Conservation (phyloP, 2,329 filamentous ascomycete genomes). For the Pleoardoris graminearum region DNA sequence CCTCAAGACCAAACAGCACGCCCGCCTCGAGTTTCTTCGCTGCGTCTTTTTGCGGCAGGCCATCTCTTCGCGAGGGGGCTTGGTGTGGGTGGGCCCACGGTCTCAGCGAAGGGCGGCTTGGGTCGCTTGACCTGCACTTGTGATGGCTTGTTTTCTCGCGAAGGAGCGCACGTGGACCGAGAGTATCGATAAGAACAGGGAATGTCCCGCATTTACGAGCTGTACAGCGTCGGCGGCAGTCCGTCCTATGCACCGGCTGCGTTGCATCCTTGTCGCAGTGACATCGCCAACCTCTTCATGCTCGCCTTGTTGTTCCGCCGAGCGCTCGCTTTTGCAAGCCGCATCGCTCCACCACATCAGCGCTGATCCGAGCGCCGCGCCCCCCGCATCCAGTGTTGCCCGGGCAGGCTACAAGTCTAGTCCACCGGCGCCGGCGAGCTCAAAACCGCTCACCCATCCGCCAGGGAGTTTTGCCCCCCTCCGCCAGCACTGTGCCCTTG, state of each 20-base stretch:
- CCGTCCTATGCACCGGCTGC: no score
- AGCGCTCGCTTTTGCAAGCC: not conserved
- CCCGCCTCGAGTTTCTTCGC: not conserved
- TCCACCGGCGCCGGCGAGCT: not conserved
- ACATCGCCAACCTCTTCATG: not conserved
- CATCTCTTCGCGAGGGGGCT: constrained; percentile 11
- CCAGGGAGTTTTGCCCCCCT: not conserved
- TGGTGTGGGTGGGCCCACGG: constrained; percentile 3
- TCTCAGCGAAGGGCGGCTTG: constrained; percentile 13
- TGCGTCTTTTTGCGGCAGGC: not conserved
- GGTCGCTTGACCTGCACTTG: constrained; percentile 19
- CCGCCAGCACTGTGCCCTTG: not conserved
- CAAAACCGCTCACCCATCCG: constrained; percentile 2
- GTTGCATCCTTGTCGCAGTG: no score
- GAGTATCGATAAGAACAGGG: constrained; percentile 15
- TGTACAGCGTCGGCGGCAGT: not conserved
- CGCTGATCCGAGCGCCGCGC: not conserved
- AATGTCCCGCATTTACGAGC: not conserved
- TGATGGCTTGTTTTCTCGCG: not conserved
- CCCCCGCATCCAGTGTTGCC: constrained; percentile 3
- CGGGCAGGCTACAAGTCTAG: not conserved
- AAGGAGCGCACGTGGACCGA: constrained; percentile 18
- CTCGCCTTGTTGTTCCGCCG: not conserved
- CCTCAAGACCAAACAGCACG: constrained; percentile 1
- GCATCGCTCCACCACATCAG: not conserved